Evolutionary conservation across 2,329 filamentous ascomycete genomes (phyloP).

Genomic region (Beauveria sp.): DNA sequence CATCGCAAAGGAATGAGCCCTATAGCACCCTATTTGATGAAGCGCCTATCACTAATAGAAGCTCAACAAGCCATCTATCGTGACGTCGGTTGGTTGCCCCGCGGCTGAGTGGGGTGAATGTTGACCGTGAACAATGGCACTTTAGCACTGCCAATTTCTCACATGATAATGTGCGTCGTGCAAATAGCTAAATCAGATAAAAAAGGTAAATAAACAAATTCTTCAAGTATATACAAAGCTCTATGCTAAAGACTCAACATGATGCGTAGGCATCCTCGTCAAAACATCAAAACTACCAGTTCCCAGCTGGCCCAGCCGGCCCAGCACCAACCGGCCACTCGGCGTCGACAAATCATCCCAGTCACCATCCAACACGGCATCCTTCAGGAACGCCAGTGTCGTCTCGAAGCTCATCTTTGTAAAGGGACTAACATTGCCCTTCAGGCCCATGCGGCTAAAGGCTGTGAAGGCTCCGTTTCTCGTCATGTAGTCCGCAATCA

Average conservation of each 20-base stretch:
- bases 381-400: conserved; percentile 85
- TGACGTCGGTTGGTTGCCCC: conserved; percentile 16
- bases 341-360: conserved; percentile 83
- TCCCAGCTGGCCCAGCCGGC: conserved; percentile 71
- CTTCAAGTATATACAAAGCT: conserved; percentile 5
- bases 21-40: too few species aligned
- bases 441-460: conserved; percentile 86
- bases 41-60: too few species aligned
- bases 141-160: neutral
- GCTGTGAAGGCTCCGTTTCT: conserved; percentile 79
- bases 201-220: neutral
- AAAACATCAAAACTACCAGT: conserved; percentile 91
- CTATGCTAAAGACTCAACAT: conserved; percentile 27
- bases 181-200: neutral
- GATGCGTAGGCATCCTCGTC: conserved; percentile 48
- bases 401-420: conserved; percentile 99
- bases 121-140: conserved; percentile 3
- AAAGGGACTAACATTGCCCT: conserved; percentile 78
- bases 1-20: too few species aligned
- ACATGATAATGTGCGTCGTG: neutral
- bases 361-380: conserved; percentile 84
- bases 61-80: neutral
- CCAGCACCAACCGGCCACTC: conserved; percentile 81
- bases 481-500: conserved; percentile 99
- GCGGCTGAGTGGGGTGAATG: conserved; percentile 11